phyloP scores from a whole-genome alignment of 2,329 filamentous ascomycete genomes.

The Orbilia oligospora region DNA sequence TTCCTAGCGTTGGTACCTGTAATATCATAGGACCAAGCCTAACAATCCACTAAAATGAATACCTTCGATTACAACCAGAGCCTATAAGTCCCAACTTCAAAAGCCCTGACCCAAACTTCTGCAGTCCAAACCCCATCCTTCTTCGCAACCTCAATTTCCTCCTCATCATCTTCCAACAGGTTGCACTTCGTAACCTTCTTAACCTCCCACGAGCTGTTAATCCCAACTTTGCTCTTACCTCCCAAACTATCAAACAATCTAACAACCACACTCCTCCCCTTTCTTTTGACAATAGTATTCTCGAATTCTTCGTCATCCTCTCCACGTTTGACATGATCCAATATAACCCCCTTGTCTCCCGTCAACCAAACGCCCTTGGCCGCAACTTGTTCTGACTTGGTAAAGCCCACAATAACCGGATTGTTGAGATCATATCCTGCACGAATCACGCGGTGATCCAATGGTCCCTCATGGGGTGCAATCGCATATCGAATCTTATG shows the following conservation, averaged over 20 bases:
- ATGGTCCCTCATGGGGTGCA: conserved; percentile 81
- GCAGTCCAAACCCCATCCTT: conserved; percentile 70
- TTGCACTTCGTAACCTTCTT: conserved; percentile 87
- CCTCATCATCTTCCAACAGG: conserved; percentile 86
- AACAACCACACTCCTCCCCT: conserved; percentile 84
- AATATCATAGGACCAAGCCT: background rate
- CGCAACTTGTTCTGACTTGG: conserved; percentile 5
- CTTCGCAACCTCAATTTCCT: conserved; percentile 70
- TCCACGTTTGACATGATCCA: conserved; percentile 94
- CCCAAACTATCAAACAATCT: conserved; percentile 91
- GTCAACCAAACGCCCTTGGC: conserved; percentile 57
- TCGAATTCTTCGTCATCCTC: conserved; percentile 84
- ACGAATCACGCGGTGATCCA: conserved; percentile 81
- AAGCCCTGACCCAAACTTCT: conserved; percentile 78
- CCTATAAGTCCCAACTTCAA: conserved; percentile 87
- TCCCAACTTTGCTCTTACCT: conserved; percentile 80
- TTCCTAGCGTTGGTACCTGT: no score
- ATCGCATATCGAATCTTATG: conserved; percentile 93
- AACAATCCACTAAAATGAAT: background rate
- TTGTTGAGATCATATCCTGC: conserved; percentile 93
- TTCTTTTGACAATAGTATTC: conserved; percentile 75
- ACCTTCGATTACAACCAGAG: conserved; percentile 71
- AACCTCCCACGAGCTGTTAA: conserved; percentile 75
- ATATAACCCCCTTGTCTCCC: conserved; percentile 71
- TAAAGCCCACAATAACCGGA: conserved; percentile 74